Conservation (phyloP, 768 basidiomycete species). For the Termitomyces sp. region DNA sequence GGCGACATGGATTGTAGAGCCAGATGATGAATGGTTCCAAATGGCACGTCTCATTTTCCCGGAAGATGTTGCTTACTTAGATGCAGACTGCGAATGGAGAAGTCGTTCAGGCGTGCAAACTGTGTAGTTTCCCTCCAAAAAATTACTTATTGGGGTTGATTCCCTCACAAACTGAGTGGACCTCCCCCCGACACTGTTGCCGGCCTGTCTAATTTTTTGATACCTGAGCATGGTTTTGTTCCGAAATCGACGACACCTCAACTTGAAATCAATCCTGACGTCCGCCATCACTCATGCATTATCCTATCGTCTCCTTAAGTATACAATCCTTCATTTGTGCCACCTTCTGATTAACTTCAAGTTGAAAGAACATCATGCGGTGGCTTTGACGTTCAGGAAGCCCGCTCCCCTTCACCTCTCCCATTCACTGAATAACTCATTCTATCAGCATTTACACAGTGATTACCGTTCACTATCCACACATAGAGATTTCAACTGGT, state of each 20-base stretch:
- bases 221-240: no score
- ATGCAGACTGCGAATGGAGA: constrained; percentile 5
- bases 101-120: constrained; percentile 4
- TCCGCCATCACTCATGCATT: no score
- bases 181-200: no score
- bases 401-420: neutral
- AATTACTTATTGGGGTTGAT: neutral
- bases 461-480: neutral
- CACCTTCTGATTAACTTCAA: no score
- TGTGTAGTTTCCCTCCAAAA: neutral
- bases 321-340: no score
- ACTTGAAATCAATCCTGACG: no score
- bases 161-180: no score
- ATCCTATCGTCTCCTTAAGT: no score
- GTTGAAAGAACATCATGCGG: neutral
- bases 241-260: no score
- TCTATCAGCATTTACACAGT: neutral
- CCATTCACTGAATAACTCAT: neutral
- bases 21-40: constrained; percentile 3
- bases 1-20: neutral
- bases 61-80: neutral
- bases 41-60: constrained; percentile 2
- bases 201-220: no score
- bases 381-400: neutral
- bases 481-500: no score